A percentile compares a stretch with the other conserved stretches of the same genome.
Evolutionary conservation across 352 stramenopile genomes (phyloP).

Genomic region (Phytophthora crassamura): DNA sequence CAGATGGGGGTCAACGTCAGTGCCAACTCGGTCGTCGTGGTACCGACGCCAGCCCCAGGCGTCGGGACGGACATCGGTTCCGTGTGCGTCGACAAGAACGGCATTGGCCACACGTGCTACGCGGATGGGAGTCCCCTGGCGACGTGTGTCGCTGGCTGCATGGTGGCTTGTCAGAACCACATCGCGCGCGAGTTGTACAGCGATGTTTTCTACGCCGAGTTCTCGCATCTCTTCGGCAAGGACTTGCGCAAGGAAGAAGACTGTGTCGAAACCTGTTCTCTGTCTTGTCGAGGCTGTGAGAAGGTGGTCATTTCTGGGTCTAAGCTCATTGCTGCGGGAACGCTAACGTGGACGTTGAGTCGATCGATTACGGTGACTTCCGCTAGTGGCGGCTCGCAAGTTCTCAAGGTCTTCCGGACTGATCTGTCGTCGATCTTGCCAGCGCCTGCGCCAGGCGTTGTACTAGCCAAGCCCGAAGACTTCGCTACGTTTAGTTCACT

Average conservation of each 20-base stretch:
- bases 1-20: slow-evolving; percentile 61
- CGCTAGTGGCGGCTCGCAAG: slow-evolving; percentile 14
- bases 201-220: slow-evolving; percentile 49
- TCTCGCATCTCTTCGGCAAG: slow-evolving; percentile 76
- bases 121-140: slow-evolving; percentile 38
- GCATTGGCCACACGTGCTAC: slow-evolving; percentile 71
- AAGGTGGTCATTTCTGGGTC: slow-evolving; percentile 61
- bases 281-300: slow-evolving; percentile 74
- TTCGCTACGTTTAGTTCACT: slow-evolving; percentile 52
- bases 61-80: slow-evolving; percentile 43
- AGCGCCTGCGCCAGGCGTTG: slow-evolving; percentile 11
- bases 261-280: slow-evolving; percentile 67
- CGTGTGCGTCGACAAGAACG: slow-evolving; percentile 71
- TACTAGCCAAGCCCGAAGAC: slow-evolving; percentile 37
- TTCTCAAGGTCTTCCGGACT: slow-evolving; percentile 49
- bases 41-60: slow-evolving; percentile 20
- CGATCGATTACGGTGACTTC: slow-evolving; percentile 36
- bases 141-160: slow-evolving; percentile 66
- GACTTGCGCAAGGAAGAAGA: slow-evolving; percentile 73
- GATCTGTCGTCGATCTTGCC: slow-evolving; percentile 61
- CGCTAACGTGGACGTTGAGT: slow-evolving; percentile 53
- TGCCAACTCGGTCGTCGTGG: slow-evolving; percentile 48
- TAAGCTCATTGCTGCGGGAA: slow-evolving; percentile 35
- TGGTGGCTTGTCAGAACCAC: slow-evolving; percentile 53
- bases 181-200: slow-evolving; percentile 55